Evolutionary conservation across 805 yeast species (phyloP).

Genomic region (Yarrowia keelungensis): DNA sequence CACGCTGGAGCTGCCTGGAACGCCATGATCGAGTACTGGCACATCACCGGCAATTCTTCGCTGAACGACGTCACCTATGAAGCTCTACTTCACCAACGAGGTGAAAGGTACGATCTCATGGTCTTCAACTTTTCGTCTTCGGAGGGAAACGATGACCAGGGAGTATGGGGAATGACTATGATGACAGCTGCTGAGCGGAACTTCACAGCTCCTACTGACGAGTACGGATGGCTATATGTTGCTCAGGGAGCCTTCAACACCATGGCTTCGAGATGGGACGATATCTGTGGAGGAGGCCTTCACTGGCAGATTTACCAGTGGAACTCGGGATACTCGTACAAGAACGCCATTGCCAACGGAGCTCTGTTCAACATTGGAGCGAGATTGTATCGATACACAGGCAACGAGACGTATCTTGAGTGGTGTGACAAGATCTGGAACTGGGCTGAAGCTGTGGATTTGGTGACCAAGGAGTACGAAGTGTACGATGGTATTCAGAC

Average conservation of each 20-base stretch:
- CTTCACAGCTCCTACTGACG: constrained; percentile 71
- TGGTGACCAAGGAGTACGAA: constrained; percentile 58
- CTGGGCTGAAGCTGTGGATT: constrained; percentile 68
- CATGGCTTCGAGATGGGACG: constrained; percentile 90
- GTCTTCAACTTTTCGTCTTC: constrained; percentile 88
- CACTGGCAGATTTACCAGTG: constrained; percentile 96
- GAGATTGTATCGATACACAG: constrained; percentile 81
- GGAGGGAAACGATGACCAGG: constrained; percentile 98
- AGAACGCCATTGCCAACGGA: constrained; percentile 90
- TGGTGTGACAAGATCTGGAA: constrained; percentile 80
- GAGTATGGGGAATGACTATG: constrained; percentile 93
- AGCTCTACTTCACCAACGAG: constrained; percentile 76
- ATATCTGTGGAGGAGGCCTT: constrained; percentile 82
- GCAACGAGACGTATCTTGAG: constrained; percentile 72
- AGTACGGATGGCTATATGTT: constrained; percentile 82
- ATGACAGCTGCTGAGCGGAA: constrained; percentile 92
- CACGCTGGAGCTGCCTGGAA: constrained; percentile 98
- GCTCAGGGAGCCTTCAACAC: constrained; percentile 92
- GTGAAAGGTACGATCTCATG: constrained; percentile 76
- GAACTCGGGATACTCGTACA: constrained; percentile 94
- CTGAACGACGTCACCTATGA: constrained; percentile 63
- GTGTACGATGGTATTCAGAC: constrained; percentile 51
- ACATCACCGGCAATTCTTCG: constrained; percentile 70
- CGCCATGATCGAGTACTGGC: constrained; percentile 78
- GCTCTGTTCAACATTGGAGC: constrained; percentile 88